A percentile compares a stretch with the other conserved stretches of the same genome.
Conservation (phyloP, 164 flowering plant genomes). For the Stephania yunnanensis region DNA sequence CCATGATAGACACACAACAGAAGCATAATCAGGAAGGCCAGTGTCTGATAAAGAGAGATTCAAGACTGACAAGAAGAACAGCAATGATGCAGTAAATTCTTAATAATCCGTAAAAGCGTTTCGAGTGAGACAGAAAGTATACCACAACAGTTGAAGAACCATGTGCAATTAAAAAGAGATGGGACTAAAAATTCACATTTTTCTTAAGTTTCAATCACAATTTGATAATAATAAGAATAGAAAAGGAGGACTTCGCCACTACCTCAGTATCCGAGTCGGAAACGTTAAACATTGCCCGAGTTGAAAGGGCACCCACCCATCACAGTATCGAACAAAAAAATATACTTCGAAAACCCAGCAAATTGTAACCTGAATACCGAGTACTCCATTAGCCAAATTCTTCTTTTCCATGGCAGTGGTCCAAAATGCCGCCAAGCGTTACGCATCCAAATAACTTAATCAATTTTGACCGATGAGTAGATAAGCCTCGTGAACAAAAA, state of each 20-base stretch:
- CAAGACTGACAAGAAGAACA: neutral
- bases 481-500: constrained; percentile 93
- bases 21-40: neutral
- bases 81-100: neutral
- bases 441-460: constrained; percentile 25
- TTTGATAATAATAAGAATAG: neutral
- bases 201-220: neutral
- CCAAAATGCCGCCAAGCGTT: neutral
- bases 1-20: neutral
- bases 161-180: neutral
- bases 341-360: constrained; percentile 1
- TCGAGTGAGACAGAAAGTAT: neutral
- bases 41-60: neutral
- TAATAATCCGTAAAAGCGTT: neutral
- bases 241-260: neutral
- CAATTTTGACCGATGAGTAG: constrained; percentile 91
- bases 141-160: neutral
- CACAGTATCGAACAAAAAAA: neutral
- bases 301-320: neutral
- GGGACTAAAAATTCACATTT: neutral
- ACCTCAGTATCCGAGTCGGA: constrained; percentile 11
- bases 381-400: constrained; percentile 5
- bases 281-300: neutral
- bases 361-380: constrained; percentile 6
- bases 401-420: constrained; percentile 6